Base-by-base conservation (phyloP, 768 basidiomycete species). In the Leccinum barrowsii region DNA sequence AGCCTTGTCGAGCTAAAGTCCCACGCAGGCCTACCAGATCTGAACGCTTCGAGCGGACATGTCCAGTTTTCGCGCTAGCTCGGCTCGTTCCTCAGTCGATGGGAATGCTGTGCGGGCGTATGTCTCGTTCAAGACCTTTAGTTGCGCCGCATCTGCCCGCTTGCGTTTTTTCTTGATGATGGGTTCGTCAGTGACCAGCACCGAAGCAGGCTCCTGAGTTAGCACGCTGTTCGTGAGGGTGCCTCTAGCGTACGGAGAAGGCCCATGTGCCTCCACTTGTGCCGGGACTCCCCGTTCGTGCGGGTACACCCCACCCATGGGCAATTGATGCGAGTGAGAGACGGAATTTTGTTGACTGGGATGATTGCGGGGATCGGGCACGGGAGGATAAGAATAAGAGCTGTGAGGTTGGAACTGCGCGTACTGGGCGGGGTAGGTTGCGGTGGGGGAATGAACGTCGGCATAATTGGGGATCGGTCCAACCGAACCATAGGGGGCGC, bases 1-100 rank as follows among this genome's bases (percentile, higher is more conserved):
- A 69, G 65, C 50, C 13, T 54, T 26, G 59, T 59, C 54, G 61
- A 58, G 55, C 50, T 49, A 58, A 63, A 40, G 48, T 61, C 48
- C 52, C 52, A 50, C 44, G 51, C 21, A 54, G 42, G 65, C 77
- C 65, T 70, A 91, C 91, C 91, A 93, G 57, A 93, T 92, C 71
- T 93, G 91, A 58, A 93, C 91, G 63, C 88, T 90, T 61, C 91
- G 77, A 42, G 91, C 82, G 50, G 88, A 85, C 91, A 93, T 92
- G 63, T 89, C 89, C 60, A 92, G 76, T 64, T 82, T 77, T 62
- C 85, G 89, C 13, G 91, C 90, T 51, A 92, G 74, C 32, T 83
- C 84, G 37, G 82, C 78, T n/a, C 91, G 84, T 71, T 93, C 91
- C 70, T 92, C 90, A 10, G 91, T 93, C 13, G 91, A 90, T 21